Evolutionary conservation across 257 asterid species (phyloP).

Genomic region (Leptodermis oblonga): DNA sequence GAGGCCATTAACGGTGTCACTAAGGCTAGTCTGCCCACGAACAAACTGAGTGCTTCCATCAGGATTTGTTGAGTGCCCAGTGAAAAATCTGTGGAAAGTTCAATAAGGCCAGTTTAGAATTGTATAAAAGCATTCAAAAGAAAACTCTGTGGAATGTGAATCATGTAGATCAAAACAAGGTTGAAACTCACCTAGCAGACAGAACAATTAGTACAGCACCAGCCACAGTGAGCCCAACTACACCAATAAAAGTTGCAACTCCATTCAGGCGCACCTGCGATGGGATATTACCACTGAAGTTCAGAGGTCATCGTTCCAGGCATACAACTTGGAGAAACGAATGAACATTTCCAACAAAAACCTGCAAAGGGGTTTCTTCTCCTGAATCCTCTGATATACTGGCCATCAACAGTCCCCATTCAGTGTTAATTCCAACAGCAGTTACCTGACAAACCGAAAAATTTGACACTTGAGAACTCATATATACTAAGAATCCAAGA

Average conservation of each 20-base stretch:
- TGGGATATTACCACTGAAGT: neutral
- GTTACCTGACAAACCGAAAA: slow-evolving; percentile 47
- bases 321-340: neutral
- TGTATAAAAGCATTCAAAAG: neutral
- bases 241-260: slow-evolving; percentile 91
- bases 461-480: neutral
- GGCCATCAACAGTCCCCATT: slow-evolving; percentile 98
- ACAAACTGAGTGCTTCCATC: slow-evolving; percentile 79
- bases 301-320: slow-evolving; percentile 9
- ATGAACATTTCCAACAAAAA: slow-evolving; percentile 15
- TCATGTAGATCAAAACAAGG: neutral
- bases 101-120: neutral
- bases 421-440: slow-evolving; percentile 92
- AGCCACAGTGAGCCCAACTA: slow-evolving; percentile 89
- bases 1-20: slow-evolving; percentile 56
- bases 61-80: slow-evolving; percentile 65
- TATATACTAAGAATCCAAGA: neutral
- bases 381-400: slow-evolving; percentile 95
- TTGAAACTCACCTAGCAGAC: slow-evolving; percentile 51
- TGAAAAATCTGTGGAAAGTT: slow-evolving; percentile 57
- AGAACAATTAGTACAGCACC: slow-evolving; percentile 65
- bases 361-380: slow-evolving; percentile 99
- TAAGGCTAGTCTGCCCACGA: slow-evolving; percentile 52
- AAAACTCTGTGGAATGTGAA: neutral
- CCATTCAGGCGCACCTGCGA: slow-evolving; percentile 92